Base-by-base conservation (phyloP, 768 basidiomycete genomes). In the Hericium rajendrae region DNA sequence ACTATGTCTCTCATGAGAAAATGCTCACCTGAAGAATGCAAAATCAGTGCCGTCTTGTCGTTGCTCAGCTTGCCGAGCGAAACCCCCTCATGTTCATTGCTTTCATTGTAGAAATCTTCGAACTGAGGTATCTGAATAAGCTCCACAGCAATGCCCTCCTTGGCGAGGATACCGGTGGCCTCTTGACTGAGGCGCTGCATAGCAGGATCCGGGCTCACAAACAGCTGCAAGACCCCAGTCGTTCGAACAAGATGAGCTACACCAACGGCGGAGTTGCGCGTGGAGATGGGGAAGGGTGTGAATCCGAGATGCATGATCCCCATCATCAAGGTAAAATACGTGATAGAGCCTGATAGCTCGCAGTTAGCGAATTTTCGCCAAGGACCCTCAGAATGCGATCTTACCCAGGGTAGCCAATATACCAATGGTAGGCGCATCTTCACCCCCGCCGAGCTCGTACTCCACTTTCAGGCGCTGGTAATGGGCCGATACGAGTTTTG, bases 181-280 rank as follows among this genome's bases (percentile, higher is more conserved):
- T 64, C 62, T n/a, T 59, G 46, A 2, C 62, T 55, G 16, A 68
- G 41, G 8, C 60, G 51, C 38, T 63, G 59, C 54, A 66, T 62
- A 4, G 53, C 43, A 2, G 58, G 50, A 40, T 68, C 67, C 11
- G 56, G 55, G 39, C 61, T 61, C 24, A 64, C 65, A 50, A 70
- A 57, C 6, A 68, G 38, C 16, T 69, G 66, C 1, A 56, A 61
- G 4, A 61, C 59, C 4, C 60, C 57, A 9, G 62, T 68, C 49
- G 59, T 54, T 16, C 50, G 43, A 11, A 75, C 58, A 6, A 77
- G 65, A 60, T 75, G 71, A 0, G 66, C 68, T 10, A 54, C 40
- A 10, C 18, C 53, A 12, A 24, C 41, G 12, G 41, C 39, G 8
- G 53, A 54, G n/a, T 54, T 54, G 53, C 53, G 53, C 9, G 38